These are phyloP conservation scores for Picea engelmannii DNA, from an alignment of 83 land plant genomes.

Conservation along the genomic window DNA sequence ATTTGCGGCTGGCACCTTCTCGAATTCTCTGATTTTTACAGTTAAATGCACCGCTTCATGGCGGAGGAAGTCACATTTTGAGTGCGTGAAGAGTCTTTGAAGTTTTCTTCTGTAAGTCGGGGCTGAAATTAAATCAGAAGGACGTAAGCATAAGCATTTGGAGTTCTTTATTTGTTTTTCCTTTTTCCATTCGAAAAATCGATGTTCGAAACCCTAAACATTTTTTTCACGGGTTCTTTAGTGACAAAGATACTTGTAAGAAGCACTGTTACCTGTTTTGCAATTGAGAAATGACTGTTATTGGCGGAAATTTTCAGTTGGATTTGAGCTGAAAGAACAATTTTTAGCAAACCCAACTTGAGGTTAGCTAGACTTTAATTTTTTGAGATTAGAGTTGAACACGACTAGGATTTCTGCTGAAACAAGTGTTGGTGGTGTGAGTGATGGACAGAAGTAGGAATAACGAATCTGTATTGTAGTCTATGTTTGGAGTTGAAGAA, in stretches of 20 bases:
- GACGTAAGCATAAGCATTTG: neutral
- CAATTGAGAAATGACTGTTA: neutral
- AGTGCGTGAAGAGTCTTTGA: neutral
- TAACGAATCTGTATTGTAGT: neutral
- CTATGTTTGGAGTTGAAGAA: slow-evolving; percentile 4
- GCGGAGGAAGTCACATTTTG: neutral
- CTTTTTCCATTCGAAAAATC: neutral
- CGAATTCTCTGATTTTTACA: neutral
- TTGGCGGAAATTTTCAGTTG: neutral
- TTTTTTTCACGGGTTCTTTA: neutral
- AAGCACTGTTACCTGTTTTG: neutral
- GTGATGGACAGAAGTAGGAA: too few relatives aligned
- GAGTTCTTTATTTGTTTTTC: neutral
- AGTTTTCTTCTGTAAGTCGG: neutral
- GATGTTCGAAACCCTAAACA: slow-evolving; percentile 8
- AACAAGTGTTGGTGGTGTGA: neutral
- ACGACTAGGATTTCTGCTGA: too few relatives aligned
- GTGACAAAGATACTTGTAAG: neutral
- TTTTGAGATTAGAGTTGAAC: neutral
- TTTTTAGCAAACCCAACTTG: neutral
- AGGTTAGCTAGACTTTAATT: neutral
- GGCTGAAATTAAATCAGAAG: neutral
- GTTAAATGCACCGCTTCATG: neutral
- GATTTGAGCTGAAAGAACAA: neutral
- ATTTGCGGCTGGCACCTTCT: neutral